Evolutionary conservation across 257 asterid species (phyloP).

Genomic region (Jacaranda mimosifolia): DNA sequence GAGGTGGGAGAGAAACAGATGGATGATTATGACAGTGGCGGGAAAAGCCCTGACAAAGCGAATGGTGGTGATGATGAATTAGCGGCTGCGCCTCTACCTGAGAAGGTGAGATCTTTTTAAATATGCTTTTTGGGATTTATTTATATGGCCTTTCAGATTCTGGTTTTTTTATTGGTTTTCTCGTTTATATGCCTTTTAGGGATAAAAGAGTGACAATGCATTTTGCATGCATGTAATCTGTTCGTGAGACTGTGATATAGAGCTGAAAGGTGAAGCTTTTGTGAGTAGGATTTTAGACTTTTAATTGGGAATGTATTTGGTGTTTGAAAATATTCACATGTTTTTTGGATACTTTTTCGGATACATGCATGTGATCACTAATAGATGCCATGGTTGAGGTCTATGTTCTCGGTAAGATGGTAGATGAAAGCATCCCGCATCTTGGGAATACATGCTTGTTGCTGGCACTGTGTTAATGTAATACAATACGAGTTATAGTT

Average conservation of each 20-base stretch:
- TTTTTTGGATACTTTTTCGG: constrained; percentile 7
- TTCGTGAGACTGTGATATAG: constrained; percentile 31
- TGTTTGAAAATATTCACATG: constrained; percentile 2
- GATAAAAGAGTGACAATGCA: constrained; percentile 4
- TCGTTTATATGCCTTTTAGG: constrained; percentile 15
- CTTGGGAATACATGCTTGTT: neutral
- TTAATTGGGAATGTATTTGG: constrained; percentile 6
- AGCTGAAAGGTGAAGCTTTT: constrained; percentile 33
- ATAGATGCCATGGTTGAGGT: neutral
- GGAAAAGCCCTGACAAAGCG: constrained; percentile 59
- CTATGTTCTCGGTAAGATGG: constrained; percentile 4
- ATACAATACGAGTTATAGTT: neutral
- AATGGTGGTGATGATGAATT: constrained; percentile 73
- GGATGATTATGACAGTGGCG: constrained; percentile 64
- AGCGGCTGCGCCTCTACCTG: constrained; percentile 63
- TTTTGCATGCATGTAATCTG: constrained; percentile 29
- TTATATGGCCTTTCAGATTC: neutral
- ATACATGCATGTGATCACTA: neutral
- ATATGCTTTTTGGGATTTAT: constrained; percentile 12
- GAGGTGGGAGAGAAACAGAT: constrained; percentile 59
- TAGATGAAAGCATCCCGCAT: constrained; percentile 16
- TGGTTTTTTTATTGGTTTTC: neutral
- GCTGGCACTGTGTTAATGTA: constrained; percentile 6
- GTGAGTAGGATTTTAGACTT: neutral
- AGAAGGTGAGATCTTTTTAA: constrained; percentile 53